Percentiles rank a stretch among this genome's conserved stretches.
These are phyloP conservation scores for Ophioceras dolichostomum DNA, from an alignment of 2,329 filamentous ascomycete species.

Conservation along the genomic window DNA sequence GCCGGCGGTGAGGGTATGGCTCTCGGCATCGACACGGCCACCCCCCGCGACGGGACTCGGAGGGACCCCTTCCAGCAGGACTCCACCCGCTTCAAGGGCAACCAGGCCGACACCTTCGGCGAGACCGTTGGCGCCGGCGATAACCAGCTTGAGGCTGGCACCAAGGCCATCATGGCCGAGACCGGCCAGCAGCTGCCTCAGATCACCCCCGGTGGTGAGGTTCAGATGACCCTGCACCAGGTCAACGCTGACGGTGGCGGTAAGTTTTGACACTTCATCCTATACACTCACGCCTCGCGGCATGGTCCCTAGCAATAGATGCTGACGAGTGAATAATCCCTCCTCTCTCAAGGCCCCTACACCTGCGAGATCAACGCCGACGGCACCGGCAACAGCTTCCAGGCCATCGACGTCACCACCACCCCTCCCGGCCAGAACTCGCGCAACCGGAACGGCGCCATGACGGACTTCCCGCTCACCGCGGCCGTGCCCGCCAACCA, in stretches of 20 bases:
- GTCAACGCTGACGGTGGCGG: slow-evolving; percentile 52
- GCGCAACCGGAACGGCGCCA: slow-evolving; percentile 28
- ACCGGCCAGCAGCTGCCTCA: slow-evolving; percentile 47
- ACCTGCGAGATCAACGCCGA: slow-evolving; percentile 52
- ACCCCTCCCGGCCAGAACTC: slow-evolving; percentile 38
- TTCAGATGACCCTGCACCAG: slow-evolving; percentile 54
- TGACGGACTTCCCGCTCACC: slow-evolving; percentile 37
- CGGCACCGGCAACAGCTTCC: slow-evolving; percentile 41
- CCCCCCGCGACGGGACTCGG: slow-evolving; percentile 48
- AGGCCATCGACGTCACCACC: slow-evolving; percentile 39
- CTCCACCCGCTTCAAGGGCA: slow-evolving; percentile 47
- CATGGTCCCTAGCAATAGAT: too few species aligned
- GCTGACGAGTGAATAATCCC: too few species aligned
- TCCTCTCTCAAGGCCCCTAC: slow-evolving; percentile 36
- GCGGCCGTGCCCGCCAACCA: slow-evolving; percentile 41
- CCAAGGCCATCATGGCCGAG: slow-evolving; percentile 41
- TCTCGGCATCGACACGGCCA: slow-evolving; percentile 36
- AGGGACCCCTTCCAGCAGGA: slow-evolving; percentile 53
- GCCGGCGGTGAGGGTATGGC: slow-evolving; percentile 42
- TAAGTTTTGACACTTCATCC: too few species aligned
- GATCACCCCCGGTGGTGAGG: slow-evolving; percentile 39
- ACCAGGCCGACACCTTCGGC: slow-evolving; percentile 37
- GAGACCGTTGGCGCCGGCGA: slow-evolving; percentile 44
- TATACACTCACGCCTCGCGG: too few species aligned
- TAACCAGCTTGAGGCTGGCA: slow-evolving; percentile 46